Conservation (phyloP, 805 yeast genomes). For the Monosporozyma servazzii region DNA sequence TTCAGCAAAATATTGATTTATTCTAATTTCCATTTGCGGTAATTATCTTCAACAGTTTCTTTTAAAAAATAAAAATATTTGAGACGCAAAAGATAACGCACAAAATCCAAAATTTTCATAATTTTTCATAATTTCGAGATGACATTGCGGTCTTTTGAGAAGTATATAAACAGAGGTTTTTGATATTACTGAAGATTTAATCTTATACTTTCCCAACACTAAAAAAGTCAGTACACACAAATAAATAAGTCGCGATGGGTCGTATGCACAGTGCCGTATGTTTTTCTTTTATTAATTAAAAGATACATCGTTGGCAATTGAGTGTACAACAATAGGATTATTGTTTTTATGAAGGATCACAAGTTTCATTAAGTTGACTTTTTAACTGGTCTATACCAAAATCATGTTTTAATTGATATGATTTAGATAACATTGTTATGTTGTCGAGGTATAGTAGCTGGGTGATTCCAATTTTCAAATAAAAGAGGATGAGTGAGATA, state of each 20-base stretch:
- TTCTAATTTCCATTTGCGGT: background rate
- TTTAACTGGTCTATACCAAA: constrained; percentile 23
- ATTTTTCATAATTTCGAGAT: background rate
- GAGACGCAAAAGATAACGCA: background rate
- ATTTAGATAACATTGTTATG: constrained; percentile 4
- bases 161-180: background rate
- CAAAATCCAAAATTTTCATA: background rate
- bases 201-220: constrained; percentile 1
- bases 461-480: constrained; percentile 27
- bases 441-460: constrained; percentile 26
- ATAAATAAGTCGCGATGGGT: constrained; percentile 79
- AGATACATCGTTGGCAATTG: background rate
- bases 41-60: no score
- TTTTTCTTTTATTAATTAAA: constrained; percentile 22
- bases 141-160: background rate
- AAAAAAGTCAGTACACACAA: constrained; percentile 6
- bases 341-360: constrained; percentile 7
- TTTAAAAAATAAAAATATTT: background rate
- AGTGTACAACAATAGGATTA: background rate
- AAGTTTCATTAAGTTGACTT: constrained; percentile 4
- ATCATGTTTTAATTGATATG: background rate
- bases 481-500: background rate
- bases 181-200: background rate
- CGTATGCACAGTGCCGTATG: constrained; percentile 98
- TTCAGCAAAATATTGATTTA: background rate